phyloP scores from a whole-genome alignment of 345 rosid genomes.

The Lagerstroemia speciosa region DNA sequence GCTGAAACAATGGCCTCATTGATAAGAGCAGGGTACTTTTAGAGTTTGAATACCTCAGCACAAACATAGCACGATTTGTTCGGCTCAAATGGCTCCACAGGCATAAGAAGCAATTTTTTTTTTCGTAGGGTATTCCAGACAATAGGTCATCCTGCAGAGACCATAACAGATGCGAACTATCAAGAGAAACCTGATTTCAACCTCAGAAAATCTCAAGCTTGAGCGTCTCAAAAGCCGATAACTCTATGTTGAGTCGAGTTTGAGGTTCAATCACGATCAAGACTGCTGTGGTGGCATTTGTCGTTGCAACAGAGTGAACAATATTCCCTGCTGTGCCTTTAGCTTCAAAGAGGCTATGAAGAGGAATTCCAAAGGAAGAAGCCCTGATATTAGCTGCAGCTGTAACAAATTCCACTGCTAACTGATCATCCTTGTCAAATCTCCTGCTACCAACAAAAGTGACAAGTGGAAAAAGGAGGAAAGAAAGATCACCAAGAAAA shows the following conservation, averaged over 20 bases:
- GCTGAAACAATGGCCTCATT: constrained; percentile 1
- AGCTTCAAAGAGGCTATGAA: constrained; percentile 97
- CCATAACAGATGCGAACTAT: neutral
- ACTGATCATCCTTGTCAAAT: constrained; percentile 98
- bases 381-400: constrained; percentile 99
- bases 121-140: constrained; percentile 74
- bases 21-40: constrained; percentile 5
- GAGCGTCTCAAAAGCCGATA: neutral
- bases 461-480: constrained; percentile 1
- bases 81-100: constrained; percentile 86
- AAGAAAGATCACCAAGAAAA: neutral
- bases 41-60: constrained; percentile 52
- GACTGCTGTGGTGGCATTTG: constrained; percentile 91
- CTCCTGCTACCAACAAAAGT: constrained; percentile 44
- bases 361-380: constrained; percentile 80
- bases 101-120: constrained; percentile 98
- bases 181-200: too few relatives aligned
- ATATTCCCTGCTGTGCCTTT: constrained; percentile 99
- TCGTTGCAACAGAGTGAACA: constrained; percentile 97
- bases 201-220: neutral
- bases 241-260: neutral
- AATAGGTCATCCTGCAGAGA: constrained; percentile 76
- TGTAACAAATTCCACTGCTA: constrained; percentile 95
- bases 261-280: constrained; percentile 68
- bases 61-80: constrained; percentile 93